A percentile compares a stretch with the other conserved stretches of the same genome.
Conservation (phyloP, 371 early-diverging fungal genomes). For the Mucor racemosus region DNA sequence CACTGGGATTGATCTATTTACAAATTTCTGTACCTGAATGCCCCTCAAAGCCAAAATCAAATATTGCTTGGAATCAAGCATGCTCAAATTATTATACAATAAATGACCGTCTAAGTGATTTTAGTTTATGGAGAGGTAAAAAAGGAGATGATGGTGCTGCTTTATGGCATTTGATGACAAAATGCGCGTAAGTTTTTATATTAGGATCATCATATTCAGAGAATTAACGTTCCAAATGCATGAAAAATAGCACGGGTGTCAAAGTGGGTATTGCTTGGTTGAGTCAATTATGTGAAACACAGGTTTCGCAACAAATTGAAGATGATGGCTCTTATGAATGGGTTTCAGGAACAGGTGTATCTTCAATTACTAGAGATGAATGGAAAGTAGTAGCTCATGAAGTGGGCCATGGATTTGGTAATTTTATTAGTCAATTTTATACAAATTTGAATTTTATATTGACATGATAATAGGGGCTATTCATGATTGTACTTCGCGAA, state of each 20-base stretch:
- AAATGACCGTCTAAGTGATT: constrained; percentile 84
- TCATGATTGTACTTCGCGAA: constrained; percentile 70
- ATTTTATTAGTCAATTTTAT: not conserved
- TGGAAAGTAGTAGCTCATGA: constrained; percentile 98
- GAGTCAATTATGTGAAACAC: constrained; percentile 74
- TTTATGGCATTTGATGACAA: constrained; percentile 94
- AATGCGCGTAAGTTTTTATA: constrained; percentile 62
- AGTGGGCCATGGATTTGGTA: constrained; percentile 89
- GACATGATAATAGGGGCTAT: constrained; percentile 38
- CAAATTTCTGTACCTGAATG: constrained; percentile 71
- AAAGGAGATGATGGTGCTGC: constrained; percentile 74
- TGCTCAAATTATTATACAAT: constrained; percentile 78
- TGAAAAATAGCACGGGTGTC: constrained; percentile 64
- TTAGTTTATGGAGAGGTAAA: constrained; percentile 88
- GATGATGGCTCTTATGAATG: constrained; percentile 52
- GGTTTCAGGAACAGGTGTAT: constrained; percentile 90
- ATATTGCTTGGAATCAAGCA: constrained; percentile 77
- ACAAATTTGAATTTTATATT: constrained; percentile 1
- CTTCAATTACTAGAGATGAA: constrained; percentile 81
- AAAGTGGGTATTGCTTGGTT: constrained; percentile 96
- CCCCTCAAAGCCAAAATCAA: constrained; percentile 41
- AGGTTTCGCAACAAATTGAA: constrained; percentile 53
- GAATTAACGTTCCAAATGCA: not conserved
- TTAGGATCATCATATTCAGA: too few species aligned
- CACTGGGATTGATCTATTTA: constrained; percentile 83